Percentiles rank a stretch among this genome's conserved stretches.
Conservation (phyloP, 371 early-diverging fungal species). For the Blakeslea trispora region DNA sequence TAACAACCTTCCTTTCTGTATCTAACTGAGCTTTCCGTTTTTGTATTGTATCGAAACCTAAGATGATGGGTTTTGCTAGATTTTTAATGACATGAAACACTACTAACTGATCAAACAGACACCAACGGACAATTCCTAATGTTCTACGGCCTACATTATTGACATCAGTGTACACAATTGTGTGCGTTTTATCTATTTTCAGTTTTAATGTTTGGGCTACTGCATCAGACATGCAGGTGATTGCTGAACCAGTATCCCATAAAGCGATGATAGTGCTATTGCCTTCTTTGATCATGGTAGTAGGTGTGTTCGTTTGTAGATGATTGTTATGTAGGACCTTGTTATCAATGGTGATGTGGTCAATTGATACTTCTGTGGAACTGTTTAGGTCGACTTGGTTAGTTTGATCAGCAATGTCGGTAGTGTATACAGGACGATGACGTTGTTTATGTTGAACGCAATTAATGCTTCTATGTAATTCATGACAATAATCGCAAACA, state of each 20-base stretch:
- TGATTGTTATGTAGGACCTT: too few relatives aligned
- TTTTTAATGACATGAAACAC: slow-evolving; percentile 5
- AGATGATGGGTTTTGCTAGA: not conserved
- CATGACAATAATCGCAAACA: slow-evolving; percentile 7
- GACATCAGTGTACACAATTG: slow-evolving; percentile 3
- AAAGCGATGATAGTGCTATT: not conserved
- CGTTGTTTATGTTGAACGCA: not conserved
- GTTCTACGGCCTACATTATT: not conserved
- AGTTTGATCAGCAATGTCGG: too few relatives aligned
- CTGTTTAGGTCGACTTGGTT: not conserved
- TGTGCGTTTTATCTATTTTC: too few relatives aligned
- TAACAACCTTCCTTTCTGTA: not conserved
- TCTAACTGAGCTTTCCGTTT: not conserved
- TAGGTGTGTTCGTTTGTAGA: too few relatives aligned
- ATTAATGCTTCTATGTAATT: slow-evolving; percentile 2
- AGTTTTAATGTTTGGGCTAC: not conserved
- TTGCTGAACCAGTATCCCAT: slow-evolving; percentile 14
- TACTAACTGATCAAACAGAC: not conserved
- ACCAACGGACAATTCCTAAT: not conserved
- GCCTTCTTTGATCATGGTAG: too few relatives aligned
- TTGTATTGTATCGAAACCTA: slow-evolving; percentile 7
- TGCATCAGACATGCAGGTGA: not conserved
- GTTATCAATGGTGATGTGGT: too few relatives aligned
- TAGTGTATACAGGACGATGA: not conserved
- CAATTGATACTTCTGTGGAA: too few relatives aligned